Evolutionary conservation across 768 basidiomycete species (phyloP).

Genomic region (Mycena albidolilacea): DNA sequence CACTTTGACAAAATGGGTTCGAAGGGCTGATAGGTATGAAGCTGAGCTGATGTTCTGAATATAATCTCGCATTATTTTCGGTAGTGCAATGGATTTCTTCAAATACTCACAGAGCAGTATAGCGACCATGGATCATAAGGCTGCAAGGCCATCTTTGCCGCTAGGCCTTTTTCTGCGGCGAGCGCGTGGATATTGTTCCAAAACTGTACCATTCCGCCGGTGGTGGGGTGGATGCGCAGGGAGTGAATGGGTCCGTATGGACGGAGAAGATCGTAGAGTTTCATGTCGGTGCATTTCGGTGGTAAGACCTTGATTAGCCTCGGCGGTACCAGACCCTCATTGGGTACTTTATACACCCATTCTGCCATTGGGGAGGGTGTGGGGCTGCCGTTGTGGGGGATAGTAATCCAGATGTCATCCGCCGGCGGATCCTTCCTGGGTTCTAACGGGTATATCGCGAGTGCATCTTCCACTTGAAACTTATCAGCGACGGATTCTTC

Average conservation of each 20-base stretch:
- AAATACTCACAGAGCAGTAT: constrained; percentile 34
- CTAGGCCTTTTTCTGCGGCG: constrained; percentile 24
- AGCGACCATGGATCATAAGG: constrained; percentile 35
- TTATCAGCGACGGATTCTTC: not conserved
- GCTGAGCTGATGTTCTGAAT: constrained; percentile 29
- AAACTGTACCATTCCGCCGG: constrained; percentile 11
- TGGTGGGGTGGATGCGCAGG: constrained; percentile 4
- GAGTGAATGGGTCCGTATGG: constrained; percentile 8
- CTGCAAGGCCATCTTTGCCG: constrained; percentile 9
- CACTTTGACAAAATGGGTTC: constrained; percentile 32
- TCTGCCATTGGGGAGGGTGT: not conserved
- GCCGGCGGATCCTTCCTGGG: not conserved
- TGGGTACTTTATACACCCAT: not conserved
- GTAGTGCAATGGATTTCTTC: not conserved
- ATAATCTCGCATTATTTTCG: not conserved
- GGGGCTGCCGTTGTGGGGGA: not conserved
- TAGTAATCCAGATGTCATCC: not conserved
- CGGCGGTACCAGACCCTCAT: not conserved
- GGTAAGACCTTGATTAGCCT: constrained; percentile 1
- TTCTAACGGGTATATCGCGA: not conserved
- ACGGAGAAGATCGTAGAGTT: constrained; percentile 14
- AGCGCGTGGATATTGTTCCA: constrained; percentile 37
- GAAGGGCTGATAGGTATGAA: constrained; percentile 5
- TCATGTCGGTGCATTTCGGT: not conserved
- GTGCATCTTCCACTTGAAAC: not conserved